Conservation (phyloP, 1,284 basidiomycete genomes). For the Ceratobasidium sp. region DNA sequence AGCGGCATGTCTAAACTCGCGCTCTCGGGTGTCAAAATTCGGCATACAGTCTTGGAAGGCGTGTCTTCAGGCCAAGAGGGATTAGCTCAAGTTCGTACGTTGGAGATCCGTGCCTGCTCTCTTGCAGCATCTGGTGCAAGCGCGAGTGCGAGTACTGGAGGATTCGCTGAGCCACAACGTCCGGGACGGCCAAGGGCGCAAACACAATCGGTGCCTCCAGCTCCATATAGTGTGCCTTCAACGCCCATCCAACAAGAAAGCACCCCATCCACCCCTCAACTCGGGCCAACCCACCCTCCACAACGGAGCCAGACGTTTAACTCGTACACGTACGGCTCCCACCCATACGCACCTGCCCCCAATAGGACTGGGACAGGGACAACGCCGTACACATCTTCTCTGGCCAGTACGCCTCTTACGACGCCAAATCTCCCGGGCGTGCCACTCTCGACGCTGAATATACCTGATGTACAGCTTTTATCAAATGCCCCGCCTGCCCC, state of each 20-base stretch:
- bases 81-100: conserved; percentile 7
- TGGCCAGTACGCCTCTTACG: not conserved
- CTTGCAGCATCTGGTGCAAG: not conserved
- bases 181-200: not conserved
- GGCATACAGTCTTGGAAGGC: not conserved
- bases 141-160: not conserved
- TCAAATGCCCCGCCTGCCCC: not conserved
- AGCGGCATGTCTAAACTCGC: conserved; percentile 17
- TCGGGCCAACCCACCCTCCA: conserved; percentile 1
- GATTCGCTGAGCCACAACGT: not conserved
- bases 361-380: not conserved
- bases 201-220: conserved; percentile 19
- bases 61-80: not conserved
- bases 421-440: conserved; percentile 3
- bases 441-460: conserved; percentile 10
- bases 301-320: not conserved
- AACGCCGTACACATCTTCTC: not conserved
- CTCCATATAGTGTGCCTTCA: not conserved
- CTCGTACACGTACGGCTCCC: conserved; percentile 5
- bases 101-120: conserved; percentile 19
- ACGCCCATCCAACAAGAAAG: conserved; percentile 8
- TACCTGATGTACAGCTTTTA: not conserved
- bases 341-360: not conserved
- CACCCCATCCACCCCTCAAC: not conserved
- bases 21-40: conserved; percentile 9